Base-by-base conservation (phyloP, 2,329 filamentous ascomycete genomes). In the Reticulascus tulasneorum region DNA sequence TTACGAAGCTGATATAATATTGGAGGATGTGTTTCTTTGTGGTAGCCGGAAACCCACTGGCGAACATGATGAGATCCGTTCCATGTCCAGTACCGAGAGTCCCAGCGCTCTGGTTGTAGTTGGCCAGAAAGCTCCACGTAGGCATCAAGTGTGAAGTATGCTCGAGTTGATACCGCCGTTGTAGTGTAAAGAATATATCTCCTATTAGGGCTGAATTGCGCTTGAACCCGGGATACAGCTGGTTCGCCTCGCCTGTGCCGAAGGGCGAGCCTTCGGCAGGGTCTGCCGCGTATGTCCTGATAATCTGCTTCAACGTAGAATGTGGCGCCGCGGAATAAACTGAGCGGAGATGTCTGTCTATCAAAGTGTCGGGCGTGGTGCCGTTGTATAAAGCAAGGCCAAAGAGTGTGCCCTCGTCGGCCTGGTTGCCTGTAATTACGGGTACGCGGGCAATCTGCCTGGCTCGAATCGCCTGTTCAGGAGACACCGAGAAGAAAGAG, bases 31-130 rank as follows among this genome's bases (percentile, higher is more conserved):
- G n/a, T n/a, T n/a, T n/a, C n/a, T n/a, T 33, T 58, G 35, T 0
- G 51, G 49, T 2, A 67, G 51, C n/a, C n/a, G n/a, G n/a, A n/a
- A n/a, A n/a, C n/a, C n/a, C n/a, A n/a, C n/a, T n/a, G n/a, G n/a
- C n/a, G 45, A 87, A 87, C 0, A 85, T 73, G 4, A 87, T 47
- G 2, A 90, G 48, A 47, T 91, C 86, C 1, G 73, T 77, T 10
- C 62, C 82, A 56, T 94, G 87, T 60, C 87, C 84, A 0, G 85
- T 91, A 12, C 87, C 87, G 0, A 93, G 59, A 33, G 90, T 60
- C 0, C 86, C 82, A 0, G 79, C 82, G 9, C 82, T 82, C 53
- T 82, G 78, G 63, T 83, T 59, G 61, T 90, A 91, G 0, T 78
- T 82, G 0, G 81, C 64, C 2, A 93, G 71, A 60, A 89, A 93